A percentile compares a stretch with the other conserved stretches of the same genome.
These are phyloP conservation scores for Kewa caespitosa DNA, from an alignment of 179 eudicot genomes.

Conservation along the genomic window DNA sequence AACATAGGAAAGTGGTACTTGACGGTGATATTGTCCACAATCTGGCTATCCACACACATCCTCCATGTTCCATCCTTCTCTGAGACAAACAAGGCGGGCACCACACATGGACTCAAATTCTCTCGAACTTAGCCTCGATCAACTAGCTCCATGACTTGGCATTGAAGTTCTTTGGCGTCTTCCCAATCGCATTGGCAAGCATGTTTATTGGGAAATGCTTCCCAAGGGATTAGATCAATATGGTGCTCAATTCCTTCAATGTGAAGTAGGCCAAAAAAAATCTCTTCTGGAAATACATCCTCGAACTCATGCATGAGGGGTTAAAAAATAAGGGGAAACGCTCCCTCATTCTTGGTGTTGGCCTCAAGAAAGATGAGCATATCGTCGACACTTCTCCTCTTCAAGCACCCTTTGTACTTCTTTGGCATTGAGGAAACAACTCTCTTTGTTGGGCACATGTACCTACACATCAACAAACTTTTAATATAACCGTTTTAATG, in stretches of 20 bases:
- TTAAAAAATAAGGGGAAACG: not conserved
- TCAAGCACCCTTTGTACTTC: no score
- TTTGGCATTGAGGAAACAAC: no score
- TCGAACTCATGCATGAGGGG: not conserved
- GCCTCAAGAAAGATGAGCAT: no score
- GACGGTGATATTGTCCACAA: not conserved
- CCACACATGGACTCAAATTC: not conserved
- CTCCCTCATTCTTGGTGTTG: no score
- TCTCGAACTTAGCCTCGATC: not conserved
- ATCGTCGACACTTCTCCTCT: no score
- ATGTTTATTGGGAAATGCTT: not conserved
- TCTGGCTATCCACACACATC: conserved; percentile 4
- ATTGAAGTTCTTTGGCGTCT: conserved; percentile 1
- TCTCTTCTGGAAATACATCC: not conserved
- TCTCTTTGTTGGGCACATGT: no score
- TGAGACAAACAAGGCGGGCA: not conserved
- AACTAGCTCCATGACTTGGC: not conserved
- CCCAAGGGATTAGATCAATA: not conserved
- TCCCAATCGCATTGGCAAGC: not conserved
- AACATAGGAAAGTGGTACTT: conserved; percentile 4
- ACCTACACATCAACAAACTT: no score
- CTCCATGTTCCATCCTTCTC: conserved; percentile 10
- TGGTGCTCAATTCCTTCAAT: conserved; percentile 10
- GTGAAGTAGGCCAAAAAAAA: not conserved
- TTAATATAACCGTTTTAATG: no score